Base-by-base conservation (phyloP, 2,329 filamentous ascomycete genomes). In the Curvularia lunata region DNA sequence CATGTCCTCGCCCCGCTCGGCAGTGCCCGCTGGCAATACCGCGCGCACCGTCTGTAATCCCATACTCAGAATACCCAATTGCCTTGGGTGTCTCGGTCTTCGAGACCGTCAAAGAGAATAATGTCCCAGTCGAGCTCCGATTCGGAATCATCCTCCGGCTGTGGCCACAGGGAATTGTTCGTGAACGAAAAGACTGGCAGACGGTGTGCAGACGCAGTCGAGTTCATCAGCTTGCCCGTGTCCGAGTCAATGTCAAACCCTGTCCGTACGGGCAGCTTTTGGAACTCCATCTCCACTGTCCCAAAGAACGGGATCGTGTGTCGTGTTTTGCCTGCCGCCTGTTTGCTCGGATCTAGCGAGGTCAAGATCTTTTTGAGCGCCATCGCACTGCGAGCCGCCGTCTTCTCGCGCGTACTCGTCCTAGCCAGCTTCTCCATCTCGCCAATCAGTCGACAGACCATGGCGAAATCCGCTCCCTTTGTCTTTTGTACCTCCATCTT, bases 401-500 rank as follows among this genome's bases (percentile, higher is more conserved):
- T 73, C 58, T 68, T 71, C 59, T 75, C 73, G n/a, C 74, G 68
- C 16, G 68, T 23, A 25, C 68, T 73, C 4, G 67, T 58, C 19
- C 69, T 69, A 32, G 64, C 70, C 1, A 76, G 59, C 51, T 75
- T 75, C 43, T 76, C 74, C 72, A 75, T 70, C 47, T 76, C 74
- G 25, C 63, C 62, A 23, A 76, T 72, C 16, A 76, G 63, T 0
- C 73, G 68, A 43, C 73, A 75, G 2, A 76, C 56, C 70, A 76
- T 75, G 18, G 68, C 71, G 49, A 76, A 76, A 61, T 76, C 74
- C 21, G 68, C 72, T 18, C 71, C 70, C 48, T 73, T 73, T 21
- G 59, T 67, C 48, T 69, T 73, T 46, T 75, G 66, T 13, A 76
- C 74, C 42, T 74, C 72, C 25, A 52, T 55, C 58, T 71, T 74